Percentiles rank a stretch among this genome's conserved stretches.
These are phyloP conservation scores for Claviceps fusiformis DNA, from an alignment of 2,329 filamentous ascomycete species.

Conservation along the genomic window DNA sequence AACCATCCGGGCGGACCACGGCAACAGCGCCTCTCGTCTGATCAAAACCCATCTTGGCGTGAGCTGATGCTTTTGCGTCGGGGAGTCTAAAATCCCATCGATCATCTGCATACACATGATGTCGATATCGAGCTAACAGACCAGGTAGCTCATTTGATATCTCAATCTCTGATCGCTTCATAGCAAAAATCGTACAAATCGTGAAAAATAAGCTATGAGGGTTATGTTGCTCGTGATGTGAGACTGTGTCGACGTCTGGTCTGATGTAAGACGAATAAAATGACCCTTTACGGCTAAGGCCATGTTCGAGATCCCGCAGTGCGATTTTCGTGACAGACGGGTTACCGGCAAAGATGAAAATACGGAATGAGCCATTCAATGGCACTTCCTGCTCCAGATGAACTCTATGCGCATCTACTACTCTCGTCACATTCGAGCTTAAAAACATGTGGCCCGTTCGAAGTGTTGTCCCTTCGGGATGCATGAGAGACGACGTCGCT, in stretches of 20 bases:
- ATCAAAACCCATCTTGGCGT: slow-evolving; percentile 75
- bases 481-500: slow-evolving; percentile 56
- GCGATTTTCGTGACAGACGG: slow-evolving; percentile 46
- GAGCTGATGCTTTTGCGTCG: slow-evolving; percentile 57
- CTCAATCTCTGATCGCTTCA: slow-evolving; percentile 54
- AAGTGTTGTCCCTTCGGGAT: slow-evolving; percentile 51
- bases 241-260: slow-evolving; percentile 46
- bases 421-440: slow-evolving; percentile 70
- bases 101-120: slow-evolving; percentile 81
- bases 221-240: slow-evolving; percentile 69
- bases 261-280: slow-evolving; percentile 59
- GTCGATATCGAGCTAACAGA: slow-evolving; percentile 59
- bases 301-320: slow-evolving; percentile 53
- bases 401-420: slow-evolving; percentile 79
- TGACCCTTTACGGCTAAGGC: slow-evolving; percentile 50
- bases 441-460: slow-evolving; percentile 62
- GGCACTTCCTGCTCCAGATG: slow-evolving; percentile 85
- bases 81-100: slow-evolving; percentile 58
- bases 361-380: slow-evolving; percentile 73
- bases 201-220: slow-evolving; percentile 77
- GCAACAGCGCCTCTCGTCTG: slow-evolving; percentile 64
- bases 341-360: slow-evolving; percentile 74
- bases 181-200: slow-evolving; percentile 61
- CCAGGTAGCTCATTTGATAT: slow-evolving; percentile 57
- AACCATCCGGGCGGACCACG: slow-evolving; percentile 76